Evolutionary conservation across 805 yeast species (phyloP), one percentile per base, ranked within the genome.

Genomic region (Wickerhamomyces hampshirensis): DNA sequence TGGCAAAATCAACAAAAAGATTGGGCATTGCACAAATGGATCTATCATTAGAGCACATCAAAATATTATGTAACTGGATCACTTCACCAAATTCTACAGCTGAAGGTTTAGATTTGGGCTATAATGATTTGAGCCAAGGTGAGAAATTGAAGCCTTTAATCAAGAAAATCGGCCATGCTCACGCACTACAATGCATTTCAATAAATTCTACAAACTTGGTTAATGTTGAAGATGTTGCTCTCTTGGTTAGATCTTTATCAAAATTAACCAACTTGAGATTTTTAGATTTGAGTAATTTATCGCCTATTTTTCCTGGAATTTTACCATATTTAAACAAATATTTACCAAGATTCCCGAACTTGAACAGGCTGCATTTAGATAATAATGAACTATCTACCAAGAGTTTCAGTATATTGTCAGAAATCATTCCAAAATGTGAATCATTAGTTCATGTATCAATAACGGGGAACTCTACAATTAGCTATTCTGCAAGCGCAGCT

Each of bases 51-150:
- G 71, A 71, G n/a, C 91, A 86, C 39, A 56, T 81, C 23, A 66
- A 66, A 40, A 59, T 73, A 16, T 40, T 85, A 17, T 68, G 75
- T 6, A 59, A 73, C 31, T 86, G 91, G 88, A 56, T 83, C 37
- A 50, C 63, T 34, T 56, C 48, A 15, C 56, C 56, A 42, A 58
- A 59, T 56, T 51, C 62, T 48, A 56, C 50, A 15, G 68, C 75
- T 17, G 60, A 75, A 44, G 96, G 96, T 4, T 58, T 89, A 5
- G 96, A 88, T 63, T 50, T 89, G 15, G 94, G 95, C 4, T 89
- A 81, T 52, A 89, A 89, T 55, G 89, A 85, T 54, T 60, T 83
- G 26, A 51, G 46, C 26, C 17, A 55, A 13, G 47, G 55, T 57
- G 38, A 53, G 55, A 40, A 59, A 50, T 31, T 52, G 28, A 50